Conservation (phyloP, 2,329 filamentous ascomycete species). For the Colletotrichum plurivorum region DNA sequence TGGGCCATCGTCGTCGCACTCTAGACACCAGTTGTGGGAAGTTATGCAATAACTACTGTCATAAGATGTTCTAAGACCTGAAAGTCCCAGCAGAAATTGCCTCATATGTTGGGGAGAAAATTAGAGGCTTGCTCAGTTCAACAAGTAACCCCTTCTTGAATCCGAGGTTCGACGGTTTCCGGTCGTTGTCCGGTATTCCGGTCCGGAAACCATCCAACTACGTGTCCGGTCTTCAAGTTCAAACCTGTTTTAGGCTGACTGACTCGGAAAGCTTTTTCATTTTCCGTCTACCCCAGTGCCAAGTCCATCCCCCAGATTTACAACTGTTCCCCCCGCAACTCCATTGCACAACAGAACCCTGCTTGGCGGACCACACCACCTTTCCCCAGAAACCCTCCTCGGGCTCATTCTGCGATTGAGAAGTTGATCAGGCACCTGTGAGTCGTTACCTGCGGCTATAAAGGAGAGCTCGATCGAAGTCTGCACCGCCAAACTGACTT, state of each 20-base stretch:
- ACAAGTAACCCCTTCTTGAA: neutral
- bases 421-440: neutral
- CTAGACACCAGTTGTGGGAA: neutral
- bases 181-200: constrained; percentile 16
- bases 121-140: no score
- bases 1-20: constrained; percentile 1
- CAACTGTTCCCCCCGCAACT: constrained; percentile 14
- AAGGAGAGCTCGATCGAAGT: constrained; percentile 4
- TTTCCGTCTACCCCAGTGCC: constrained; percentile 7
- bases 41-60: neutral
- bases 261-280: no score
- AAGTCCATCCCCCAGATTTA: constrained; percentile 27
- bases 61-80: neutral
- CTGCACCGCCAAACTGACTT: neutral
- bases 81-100: neutral
- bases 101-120: neutral
- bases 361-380: constrained; percentile 1
- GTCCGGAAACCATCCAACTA: no score
- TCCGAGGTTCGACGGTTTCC: neutral
- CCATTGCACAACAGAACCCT: neutral
- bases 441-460: constrained; percentile 9
- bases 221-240: neutral
- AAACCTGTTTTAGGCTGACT: neutral
- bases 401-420: neutral
- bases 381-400: neutral